A percentile compares a stretch with the other conserved stretches of the same genome.
phyloP scores from a whole-genome alignment of 495 filamentous ascomycete genomes.

The Xylaria telfairii region DNA sequence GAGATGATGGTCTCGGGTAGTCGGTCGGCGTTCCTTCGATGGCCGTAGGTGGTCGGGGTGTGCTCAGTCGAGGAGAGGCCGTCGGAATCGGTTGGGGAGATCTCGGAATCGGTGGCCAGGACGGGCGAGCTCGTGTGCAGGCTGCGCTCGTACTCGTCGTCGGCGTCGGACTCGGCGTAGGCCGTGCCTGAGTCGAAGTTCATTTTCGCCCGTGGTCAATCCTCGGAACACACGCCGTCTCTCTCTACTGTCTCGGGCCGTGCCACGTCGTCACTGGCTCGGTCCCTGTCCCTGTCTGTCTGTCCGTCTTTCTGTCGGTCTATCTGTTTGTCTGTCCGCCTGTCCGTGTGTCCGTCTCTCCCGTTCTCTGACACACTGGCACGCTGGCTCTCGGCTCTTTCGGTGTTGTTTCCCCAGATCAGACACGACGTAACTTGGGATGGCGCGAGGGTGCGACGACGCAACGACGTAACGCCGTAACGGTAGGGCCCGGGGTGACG shows the following conservation, averaged over 20 bases:
- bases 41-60: conserved; percentile 84
- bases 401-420: background rate
- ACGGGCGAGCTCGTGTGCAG: conserved; percentile 74
- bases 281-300: background rate
- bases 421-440: conserved; percentile 2
- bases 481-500: background rate
- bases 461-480: conserved; percentile 1
- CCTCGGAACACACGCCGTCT: background rate
- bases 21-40: conserved; percentile 67
- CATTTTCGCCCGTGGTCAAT: conserved; percentile 45
- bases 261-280: background rate
- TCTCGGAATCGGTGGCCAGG: conserved; percentile 77
- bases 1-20: conserved; percentile 81
- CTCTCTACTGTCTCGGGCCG: background rate
- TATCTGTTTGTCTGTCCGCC: background rate
- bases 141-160: conserved; percentile 91
- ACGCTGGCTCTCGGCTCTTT: background rate
- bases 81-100: conserved; percentile 80
- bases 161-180: conserved; percentile 87
- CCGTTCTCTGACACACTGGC: background rate
- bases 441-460: conserved; percentile 5
- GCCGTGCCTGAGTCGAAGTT: conserved; percentile 64
- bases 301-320: background rate
- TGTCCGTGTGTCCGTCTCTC: background rate
- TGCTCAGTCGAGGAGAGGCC: conserved; percentile 76